Percentiles rank a stretch among this genome's conserved stretches.
Conservation (phyloP, 208 protist genomes). For the Leishmania braziliensis region DNA sequence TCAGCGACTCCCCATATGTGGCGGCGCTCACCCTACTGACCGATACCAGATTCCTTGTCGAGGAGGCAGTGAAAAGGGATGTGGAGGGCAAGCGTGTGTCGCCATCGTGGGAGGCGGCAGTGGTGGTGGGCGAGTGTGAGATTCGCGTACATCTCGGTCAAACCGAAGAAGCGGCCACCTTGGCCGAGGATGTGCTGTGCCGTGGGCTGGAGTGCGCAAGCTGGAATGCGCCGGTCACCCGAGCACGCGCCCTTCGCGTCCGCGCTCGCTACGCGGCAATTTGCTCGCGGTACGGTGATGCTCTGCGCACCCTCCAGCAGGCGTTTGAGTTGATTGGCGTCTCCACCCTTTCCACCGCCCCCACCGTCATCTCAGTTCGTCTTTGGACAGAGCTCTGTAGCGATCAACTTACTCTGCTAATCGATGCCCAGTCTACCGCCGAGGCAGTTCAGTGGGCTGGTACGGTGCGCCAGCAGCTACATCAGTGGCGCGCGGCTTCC, state of each 20-base stretch:
- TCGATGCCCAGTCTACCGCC: neutral
- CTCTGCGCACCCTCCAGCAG: constrained; percentile 18
- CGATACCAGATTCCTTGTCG: constrained; percentile 3
- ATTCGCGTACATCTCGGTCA: constrained; percentile 40
- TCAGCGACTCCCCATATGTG: constrained; percentile 24
- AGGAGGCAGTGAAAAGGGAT: constrained; percentile 9
- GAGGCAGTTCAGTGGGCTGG: constrained; percentile 20
- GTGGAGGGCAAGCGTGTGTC: neutral
- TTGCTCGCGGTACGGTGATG: constrained; percentile 13
- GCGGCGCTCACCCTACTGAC: constrained; percentile 9
- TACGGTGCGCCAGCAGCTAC: constrained; percentile 15
- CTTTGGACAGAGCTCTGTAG: constrained; percentile 22
- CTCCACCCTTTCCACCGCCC: neutral
- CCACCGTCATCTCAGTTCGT: constrained; percentile 6
- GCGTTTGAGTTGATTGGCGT: constrained; percentile 9
- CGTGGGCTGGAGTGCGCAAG: constrained; percentile 17
- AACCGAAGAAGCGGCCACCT: constrained; percentile 38
- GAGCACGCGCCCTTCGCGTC: constrained; percentile 10
- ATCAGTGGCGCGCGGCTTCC: constrained; percentile 8
- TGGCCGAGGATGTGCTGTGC: constrained; percentile 31
- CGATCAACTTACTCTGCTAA: constrained; percentile 13
- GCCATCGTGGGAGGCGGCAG: constrained; percentile 29
- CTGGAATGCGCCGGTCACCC: neutral
- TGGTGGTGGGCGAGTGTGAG: constrained; percentile 56
- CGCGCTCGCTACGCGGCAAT: constrained; percentile 12